phyloP scores from a whole-genome alignment of 225 moss, liverwort and hornwort genomes.

The Lunularia cruciata region DNA sequence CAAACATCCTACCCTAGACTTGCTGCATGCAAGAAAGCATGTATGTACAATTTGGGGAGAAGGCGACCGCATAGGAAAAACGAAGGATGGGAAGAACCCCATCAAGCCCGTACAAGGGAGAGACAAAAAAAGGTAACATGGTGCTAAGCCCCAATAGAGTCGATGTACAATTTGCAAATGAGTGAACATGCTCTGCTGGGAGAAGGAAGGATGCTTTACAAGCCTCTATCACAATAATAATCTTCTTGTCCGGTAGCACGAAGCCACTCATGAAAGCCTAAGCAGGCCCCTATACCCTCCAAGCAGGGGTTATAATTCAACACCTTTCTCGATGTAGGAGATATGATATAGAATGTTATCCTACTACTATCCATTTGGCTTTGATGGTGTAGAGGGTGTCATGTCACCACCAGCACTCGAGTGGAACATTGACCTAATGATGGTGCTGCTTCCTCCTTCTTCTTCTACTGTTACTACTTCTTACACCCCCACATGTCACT shows the following conservation, averaged over 20 bases:
- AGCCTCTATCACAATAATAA: background rate
- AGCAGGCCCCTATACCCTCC: background rate
- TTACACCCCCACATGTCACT: no score
- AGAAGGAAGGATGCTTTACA: constrained; percentile 3
- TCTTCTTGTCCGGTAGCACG: background rate
- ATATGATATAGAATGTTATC: background rate
- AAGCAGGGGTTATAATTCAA: background rate
- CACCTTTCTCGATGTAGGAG: constrained; percentile 1
- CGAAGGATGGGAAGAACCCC: no score
- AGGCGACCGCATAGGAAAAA: no score
- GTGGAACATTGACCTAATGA: background rate
- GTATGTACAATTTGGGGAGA: background rate
- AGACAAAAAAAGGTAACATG: no score
- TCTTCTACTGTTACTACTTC: no score
- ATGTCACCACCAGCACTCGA: background rate
- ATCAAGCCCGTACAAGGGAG: no score
- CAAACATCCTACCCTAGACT: constrained; percentile 3
- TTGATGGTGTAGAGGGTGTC: background rate
- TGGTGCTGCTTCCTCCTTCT: background rate
- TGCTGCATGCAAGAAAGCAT: background rate
- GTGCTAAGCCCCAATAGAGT: no score
- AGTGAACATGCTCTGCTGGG: background rate
- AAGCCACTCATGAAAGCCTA: background rate
- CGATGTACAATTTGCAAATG: background rate
- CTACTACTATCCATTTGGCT: background rate